phyloP scores from a whole-genome alignment of 2,329 filamentous ascomycete species.

The Exophiala sp. region DNA sequence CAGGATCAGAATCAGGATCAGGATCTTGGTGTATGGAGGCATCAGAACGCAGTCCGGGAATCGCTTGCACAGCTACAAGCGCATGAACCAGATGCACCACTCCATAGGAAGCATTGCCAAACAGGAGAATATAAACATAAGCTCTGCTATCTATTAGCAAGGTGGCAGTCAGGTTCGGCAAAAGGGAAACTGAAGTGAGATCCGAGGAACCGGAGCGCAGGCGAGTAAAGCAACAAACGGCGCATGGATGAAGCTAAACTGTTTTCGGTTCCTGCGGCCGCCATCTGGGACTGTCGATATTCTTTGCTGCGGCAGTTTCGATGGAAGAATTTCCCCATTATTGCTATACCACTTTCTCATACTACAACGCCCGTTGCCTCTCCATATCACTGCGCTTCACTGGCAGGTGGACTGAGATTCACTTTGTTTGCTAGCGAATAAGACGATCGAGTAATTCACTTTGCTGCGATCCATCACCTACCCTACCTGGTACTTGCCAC shows the following conservation, averaged over 20 bases:
- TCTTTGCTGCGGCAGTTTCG: neutral
- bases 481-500: neutral
- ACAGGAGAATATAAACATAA: too few species aligned
- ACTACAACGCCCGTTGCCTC: neutral
- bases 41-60: too few species aligned
- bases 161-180: neutral
- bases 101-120: too few species aligned
- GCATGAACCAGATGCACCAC: too few species aligned
- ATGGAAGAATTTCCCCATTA: neutral
- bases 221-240: neutral
- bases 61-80: too few species aligned
- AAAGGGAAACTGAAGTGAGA: neutral
- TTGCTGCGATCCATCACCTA: neutral
- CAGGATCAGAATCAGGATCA: neutral
- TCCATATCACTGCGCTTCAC: neutral
- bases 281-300: neutral
- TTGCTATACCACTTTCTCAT: too few species aligned
- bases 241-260: constrained; percentile 1
- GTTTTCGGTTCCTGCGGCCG: neutral
- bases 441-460: neutral
- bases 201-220: constrained; percentile 2
- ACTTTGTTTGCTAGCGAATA: neutral
- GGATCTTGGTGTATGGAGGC: too few species aligned
- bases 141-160: too few species aligned
- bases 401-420: neutral